Evolutionary conservation across 164 flowering plant species (phyloP).

Genomic region (Tetrastigma voinierianum): DNA sequence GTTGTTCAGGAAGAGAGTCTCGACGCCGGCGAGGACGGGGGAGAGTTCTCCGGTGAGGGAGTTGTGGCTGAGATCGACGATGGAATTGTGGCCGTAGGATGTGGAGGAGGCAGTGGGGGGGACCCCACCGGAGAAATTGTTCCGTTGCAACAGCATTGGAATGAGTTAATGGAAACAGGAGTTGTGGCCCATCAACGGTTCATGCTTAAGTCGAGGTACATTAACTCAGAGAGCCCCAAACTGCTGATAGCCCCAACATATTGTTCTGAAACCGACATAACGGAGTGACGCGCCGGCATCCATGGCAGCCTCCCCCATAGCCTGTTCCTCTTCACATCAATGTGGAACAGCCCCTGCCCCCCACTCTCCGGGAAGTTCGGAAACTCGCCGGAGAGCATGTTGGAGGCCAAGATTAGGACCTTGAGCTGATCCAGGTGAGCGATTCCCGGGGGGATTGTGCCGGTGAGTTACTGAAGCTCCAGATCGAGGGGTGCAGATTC

Average conservation of each 20-base stretch:
- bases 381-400: constrained; percentile 40
- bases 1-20: constrained; percentile 57
- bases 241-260: constrained; percentile 54
- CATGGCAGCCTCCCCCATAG: constrained; percentile 43
- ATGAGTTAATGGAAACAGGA: constrained; percentile 36
- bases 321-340: constrained; percentile 48
- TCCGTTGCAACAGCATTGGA: constrained; percentile 60
- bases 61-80: constrained; percentile 72
- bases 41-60: constrained; percentile 45
- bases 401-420: constrained; percentile 46
- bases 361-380: constrained; percentile 21
- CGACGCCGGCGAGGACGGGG: constrained; percentile 36
- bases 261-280: constrained; percentile 59
- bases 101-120: constrained; percentile 11
- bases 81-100: constrained; percentile 33
- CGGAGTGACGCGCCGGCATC: constrained; percentile 56
- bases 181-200: constrained; percentile 62
- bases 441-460: constrained; percentile 42
- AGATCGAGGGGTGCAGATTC: constrained; percentile 67
- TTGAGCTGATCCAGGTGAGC: constrained; percentile 26
- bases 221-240: constrained; percentile 36
- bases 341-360: constrained; percentile 34
- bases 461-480: constrained; percentile 55
- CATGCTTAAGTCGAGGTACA: constrained; percentile 66
- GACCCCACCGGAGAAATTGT: constrained; percentile 52